These are phyloP conservation scores for Oropetium thomaeum DNA, from an alignment of 176 grass and related monocot genomes.

Conservation along the genomic window DNA sequence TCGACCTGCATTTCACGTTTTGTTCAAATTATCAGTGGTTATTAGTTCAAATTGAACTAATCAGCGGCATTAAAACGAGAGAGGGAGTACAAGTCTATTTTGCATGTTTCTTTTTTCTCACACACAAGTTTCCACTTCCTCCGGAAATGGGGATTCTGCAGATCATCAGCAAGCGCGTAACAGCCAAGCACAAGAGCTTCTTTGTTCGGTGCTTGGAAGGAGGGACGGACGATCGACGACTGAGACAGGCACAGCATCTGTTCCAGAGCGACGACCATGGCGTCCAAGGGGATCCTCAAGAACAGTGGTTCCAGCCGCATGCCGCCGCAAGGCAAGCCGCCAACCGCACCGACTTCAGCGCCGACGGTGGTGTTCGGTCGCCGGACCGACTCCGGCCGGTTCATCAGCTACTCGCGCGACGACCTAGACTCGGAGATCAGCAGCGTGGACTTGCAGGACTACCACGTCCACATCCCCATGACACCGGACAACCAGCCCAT, in stretches of 20 bases:
- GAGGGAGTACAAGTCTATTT: neutral
- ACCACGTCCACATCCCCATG: slow-evolving; percentile 93
- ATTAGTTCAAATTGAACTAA: neutral
- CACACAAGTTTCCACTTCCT: slow-evolving; percentile 9
- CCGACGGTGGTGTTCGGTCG: slow-evolving; percentile 80
- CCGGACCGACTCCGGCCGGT: slow-evolving; percentile 78
- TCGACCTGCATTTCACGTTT: neutral
- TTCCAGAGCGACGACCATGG: slow-evolving; percentile 52
- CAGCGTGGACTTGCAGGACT: slow-evolving; percentile 88
- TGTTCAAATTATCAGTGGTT: too few species aligned
- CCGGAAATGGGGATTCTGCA: neutral
- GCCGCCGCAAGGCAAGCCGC: slow-evolving; percentile 52
- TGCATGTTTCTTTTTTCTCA: neutral
- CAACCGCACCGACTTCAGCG: slow-evolving; percentile 37
- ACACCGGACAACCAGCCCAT: slow-evolving; percentile 91
- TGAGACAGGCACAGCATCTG: too few species aligned
- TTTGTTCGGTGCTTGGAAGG: neutral
- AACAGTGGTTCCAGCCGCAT: slow-evolving; percentile 52
- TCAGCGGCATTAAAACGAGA: too few species aligned
- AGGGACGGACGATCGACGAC: too few species aligned
- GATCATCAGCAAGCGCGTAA: slow-evolving; percentile 1
- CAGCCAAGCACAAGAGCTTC: neutral
- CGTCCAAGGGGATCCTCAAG: slow-evolving; percentile 76
- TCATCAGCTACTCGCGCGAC: slow-evolving; percentile 97
- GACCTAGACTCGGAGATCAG: slow-evolving; percentile 96